Evolutionary conservation across 1,139 yeast species (phyloP).

Genomic region (Geotrichum restrictum): DNA sequence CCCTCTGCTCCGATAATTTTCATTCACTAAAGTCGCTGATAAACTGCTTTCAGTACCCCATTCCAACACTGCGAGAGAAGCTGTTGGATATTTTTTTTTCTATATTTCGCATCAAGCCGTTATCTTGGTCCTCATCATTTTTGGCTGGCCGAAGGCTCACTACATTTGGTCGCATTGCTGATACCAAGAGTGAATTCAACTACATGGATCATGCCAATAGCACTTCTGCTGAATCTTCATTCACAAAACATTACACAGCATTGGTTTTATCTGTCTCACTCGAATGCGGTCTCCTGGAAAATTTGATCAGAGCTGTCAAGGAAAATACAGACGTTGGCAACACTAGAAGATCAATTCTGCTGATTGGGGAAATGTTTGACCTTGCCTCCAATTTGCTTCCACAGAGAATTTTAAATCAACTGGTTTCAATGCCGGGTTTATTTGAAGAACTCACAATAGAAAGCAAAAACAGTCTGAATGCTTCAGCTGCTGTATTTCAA

Average conservation of each 20-base stretch:
- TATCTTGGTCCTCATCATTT: constrained; percentile 53
- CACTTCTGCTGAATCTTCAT: constrained; percentile 22
- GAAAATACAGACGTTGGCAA: no score
- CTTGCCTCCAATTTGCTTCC: no score
- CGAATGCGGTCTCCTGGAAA: no score
- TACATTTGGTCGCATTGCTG: constrained; percentile 29
- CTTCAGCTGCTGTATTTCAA: constrained; percentile 41
- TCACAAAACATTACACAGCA: constrained; percentile 58
- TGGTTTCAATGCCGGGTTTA: no score
- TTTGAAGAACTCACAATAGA: no score
- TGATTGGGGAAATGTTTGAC: no score
- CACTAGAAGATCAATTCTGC: no score
- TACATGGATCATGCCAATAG: constrained; percentile 14
- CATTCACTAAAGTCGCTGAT: constrained; percentile 57
- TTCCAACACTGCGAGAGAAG: constrained; percentile 54
- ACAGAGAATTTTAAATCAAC: no score
- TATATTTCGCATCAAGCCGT: constrained; percentile 55
- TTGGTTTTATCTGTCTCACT: constrained; percentile 52
- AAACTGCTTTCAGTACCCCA: constrained; percentile 57
- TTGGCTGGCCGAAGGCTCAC: constrained; percentile 39
- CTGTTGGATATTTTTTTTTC: constrained; percentile 70
- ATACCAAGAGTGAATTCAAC: constrained; percentile 8
- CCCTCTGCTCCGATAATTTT: constrained; percentile 58
- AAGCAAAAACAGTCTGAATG: no score
- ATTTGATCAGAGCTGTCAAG: no score